Conservation (phyloP, 345 rosid species). For the Turnera subulata region DNA sequence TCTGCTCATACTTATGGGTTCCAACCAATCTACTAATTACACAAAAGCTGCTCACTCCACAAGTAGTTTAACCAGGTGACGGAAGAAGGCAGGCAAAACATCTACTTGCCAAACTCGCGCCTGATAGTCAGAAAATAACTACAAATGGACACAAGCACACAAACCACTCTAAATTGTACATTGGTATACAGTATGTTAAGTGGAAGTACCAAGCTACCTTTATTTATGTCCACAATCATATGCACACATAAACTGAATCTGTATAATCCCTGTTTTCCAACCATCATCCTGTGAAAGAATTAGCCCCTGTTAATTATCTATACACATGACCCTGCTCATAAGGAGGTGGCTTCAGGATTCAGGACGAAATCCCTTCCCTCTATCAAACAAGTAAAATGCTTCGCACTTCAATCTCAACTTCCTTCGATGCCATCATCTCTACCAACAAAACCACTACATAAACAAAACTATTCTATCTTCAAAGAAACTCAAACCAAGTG, state of each 20-base stretch:
- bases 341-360: conserved; percentile 10
- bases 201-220: background rate
- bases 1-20: too few species aligned
- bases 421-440: conserved; percentile 3
- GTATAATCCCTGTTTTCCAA: background rate
- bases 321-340: background rate
- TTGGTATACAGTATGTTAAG: background rate
- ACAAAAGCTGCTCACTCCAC: too few species aligned
- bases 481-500: conserved; percentile 12
- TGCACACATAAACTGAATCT: conserved; percentile 24
- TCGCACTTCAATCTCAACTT: conserved; percentile 18
- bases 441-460: conserved; percentile 12
- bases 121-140: too few species aligned
- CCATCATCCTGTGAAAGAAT: conserved; percentile 9
- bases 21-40: too few species aligned
- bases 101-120: too few species aligned
- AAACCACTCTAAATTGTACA: too few species aligned
- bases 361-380: conserved; percentile 9
- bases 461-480: conserved; percentile 9
- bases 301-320: background rate
- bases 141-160: background rate
- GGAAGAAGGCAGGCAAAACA: too few species aligned
- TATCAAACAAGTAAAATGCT: conserved; percentile 18
- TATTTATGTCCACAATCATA: conserved; percentile 26
- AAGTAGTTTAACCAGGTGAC: too few species aligned